These are phyloP conservation scores for Vishniacozyma victoriae DNA, from an alignment of 768 basidiomycete genomes.

Conservation along the genomic window DNA sequence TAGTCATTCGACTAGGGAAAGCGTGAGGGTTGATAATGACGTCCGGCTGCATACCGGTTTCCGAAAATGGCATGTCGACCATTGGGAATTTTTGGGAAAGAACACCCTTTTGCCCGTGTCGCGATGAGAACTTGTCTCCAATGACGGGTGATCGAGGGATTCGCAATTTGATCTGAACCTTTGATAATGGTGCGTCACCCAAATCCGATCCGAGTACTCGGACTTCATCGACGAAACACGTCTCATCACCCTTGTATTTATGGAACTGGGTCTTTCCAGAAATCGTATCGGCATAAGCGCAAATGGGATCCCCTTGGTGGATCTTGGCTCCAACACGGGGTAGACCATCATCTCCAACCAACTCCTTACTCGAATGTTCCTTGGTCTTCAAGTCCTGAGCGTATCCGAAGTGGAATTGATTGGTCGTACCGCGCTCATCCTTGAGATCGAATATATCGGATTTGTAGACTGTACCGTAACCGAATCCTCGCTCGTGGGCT, in stretches of 20 bases:
- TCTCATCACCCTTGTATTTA: constrained; percentile 96
- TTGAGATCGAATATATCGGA: constrained; percentile 84
- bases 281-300: constrained; percentile 80
- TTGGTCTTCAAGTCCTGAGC: constrained; percentile 64
- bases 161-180: constrained; percentile 85
- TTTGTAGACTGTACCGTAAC: constrained; percentile 94
- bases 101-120: constrained; percentile 98
- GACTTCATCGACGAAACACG: constrained; percentile 81
- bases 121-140: constrained; percentile 98
- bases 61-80: constrained; percentile 97
- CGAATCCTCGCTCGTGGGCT: constrained; percentile 94
- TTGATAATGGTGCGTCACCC: constrained; percentile 81
- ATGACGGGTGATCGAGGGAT: constrained; percentile 94
- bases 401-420: constrained; percentile 82
- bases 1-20: constrained; percentile 99
- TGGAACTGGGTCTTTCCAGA: constrained; percentile 74
- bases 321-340: constrained; percentile 70
- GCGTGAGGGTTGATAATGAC: constrained; percentile 99
- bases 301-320: constrained; percentile 68
- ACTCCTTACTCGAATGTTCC: constrained; percentile 48
- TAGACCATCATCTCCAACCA: constrained; percentile 75
- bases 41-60: constrained; percentile 98
- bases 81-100: constrained; percentile 99
- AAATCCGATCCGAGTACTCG: constrained; percentile 83
- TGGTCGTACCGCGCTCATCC: constrained; percentile 59